These are phyloP conservation scores for Puccinia hordei DNA, from an alignment of 1,284 basidiomycete genomes.

Conservation along the genomic window DNA sequence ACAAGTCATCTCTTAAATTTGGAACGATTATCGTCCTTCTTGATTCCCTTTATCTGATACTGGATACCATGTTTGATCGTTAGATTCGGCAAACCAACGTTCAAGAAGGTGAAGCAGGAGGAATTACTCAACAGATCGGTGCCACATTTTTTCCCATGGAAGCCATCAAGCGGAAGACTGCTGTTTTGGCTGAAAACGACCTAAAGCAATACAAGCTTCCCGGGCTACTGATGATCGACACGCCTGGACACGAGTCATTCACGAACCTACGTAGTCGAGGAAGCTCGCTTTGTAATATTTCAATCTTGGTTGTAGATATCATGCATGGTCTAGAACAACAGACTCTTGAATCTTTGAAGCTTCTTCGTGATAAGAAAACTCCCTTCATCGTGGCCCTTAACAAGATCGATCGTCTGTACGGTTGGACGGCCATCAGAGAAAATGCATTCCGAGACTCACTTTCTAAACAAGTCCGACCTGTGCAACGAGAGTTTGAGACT, in stretches of 20 bases:
- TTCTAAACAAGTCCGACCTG: constrained; percentile 76
- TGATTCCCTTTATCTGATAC: background rate
- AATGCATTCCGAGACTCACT: constrained; percentile 89
- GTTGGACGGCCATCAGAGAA: constrained; percentile 88
- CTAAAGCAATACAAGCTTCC: constrained; percentile 93
- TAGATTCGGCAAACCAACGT: constrained; percentile 98
- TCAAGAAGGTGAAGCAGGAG: constrained; percentile 98
- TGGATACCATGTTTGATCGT: background rate
- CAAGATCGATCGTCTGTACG: constrained; percentile 99
- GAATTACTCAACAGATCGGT: constrained; percentile 99
- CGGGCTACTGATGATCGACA: constrained; percentile 95
- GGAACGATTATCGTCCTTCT: background rate
- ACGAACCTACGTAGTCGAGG: constrained; percentile 94
- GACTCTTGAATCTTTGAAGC: constrained; percentile 90
- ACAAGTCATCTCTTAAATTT: background rate
- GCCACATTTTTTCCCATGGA: constrained; percentile 99
- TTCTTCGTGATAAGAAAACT: constrained; percentile 91
- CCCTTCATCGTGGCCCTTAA: constrained; percentile 99
- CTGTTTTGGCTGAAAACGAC: constrained; percentile 82
- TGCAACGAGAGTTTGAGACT: constrained; percentile 90
- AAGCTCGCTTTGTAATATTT: constrained; percentile 97
- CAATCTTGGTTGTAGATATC: constrained; percentile 97
- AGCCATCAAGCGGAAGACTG: constrained; percentile 91
- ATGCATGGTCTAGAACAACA: constrained; percentile 98
- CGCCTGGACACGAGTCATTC: constrained; percentile 99